phyloP scores from a whole-genome alignment of 176 grass and related monocot genomes.

The Aegilops speltoides region DNA sequence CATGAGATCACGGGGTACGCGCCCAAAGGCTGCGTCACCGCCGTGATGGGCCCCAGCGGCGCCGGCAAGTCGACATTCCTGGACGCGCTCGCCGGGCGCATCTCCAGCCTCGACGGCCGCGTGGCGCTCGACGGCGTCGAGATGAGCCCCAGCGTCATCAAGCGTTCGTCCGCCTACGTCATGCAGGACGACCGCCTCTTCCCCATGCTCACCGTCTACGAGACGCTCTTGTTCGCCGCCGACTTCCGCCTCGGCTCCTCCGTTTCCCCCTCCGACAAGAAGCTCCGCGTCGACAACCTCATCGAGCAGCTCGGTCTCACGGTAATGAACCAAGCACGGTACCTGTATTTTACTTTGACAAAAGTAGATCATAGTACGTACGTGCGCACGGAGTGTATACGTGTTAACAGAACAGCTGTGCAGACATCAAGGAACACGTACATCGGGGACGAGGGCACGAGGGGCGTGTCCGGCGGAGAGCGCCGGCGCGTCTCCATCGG shows the following conservation, averaged over 20 bases:
- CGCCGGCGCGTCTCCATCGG: conserved; percentile 73
- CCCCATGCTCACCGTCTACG: conserved; percentile 84
- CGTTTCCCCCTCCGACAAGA: conserved; percentile 48
- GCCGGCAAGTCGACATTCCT: conserved; percentile 85
- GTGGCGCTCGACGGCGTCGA: conserved; percentile 56
- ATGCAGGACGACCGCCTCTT: conserved; percentile 88
- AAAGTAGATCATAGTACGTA: background rate
- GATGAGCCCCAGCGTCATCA: conserved; percentile 59
- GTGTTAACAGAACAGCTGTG: too few species aligned
- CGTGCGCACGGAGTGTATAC: too few species aligned
- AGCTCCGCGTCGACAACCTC: conserved; percentile 57
- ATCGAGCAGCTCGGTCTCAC: conserved; percentile 76
- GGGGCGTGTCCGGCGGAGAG: conserved; percentile 72
- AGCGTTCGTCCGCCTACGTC: conserved; percentile 74
- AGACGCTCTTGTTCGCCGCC: conserved; percentile 81
- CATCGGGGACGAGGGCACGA: conserved; percentile 69
- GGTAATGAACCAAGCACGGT: background rate
- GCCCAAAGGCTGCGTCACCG: conserved; percentile 63
- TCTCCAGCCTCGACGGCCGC: conserved; percentile 61
- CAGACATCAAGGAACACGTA: conserved; percentile 51
- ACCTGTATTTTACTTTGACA: background rate
- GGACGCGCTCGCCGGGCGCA: conserved; percentile 68
- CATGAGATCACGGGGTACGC: conserved; percentile 65
- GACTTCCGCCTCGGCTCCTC: conserved; percentile 59
- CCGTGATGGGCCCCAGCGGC: conserved; percentile 74